These are phyloP conservation scores for Phytophthora europaea DNA, from an alignment of 352 stramenopile genomes.

Conservation along the genomic window DNA sequence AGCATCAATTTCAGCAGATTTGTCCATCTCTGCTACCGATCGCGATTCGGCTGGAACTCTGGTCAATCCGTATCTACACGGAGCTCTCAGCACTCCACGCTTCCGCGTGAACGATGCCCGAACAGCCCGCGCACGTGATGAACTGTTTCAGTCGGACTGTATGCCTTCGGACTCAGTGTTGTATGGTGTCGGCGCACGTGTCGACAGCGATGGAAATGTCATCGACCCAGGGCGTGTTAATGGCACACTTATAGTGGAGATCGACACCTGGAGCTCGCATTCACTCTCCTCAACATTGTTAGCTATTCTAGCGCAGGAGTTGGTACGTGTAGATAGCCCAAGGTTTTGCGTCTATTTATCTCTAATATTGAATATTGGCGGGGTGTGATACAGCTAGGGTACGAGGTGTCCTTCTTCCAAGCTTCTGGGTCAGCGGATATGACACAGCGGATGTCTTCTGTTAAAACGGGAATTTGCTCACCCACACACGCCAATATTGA, in stretches of 20 bases:
- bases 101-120: constrained; percentile 48
- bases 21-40: constrained; percentile 39
- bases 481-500: constrained; percentile 48
- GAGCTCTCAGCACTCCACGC: constrained; percentile 39
- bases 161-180: constrained; percentile 30
- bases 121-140: constrained; percentile 24
- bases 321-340: constrained; percentile 29
- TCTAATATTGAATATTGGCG: not conserved
- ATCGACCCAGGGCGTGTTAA: constrained; percentile 43
- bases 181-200: constrained; percentile 47
- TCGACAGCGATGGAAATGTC: constrained; percentile 38
- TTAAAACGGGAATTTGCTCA: constrained; percentile 32
- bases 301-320: constrained; percentile 58
- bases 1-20: constrained; percentile 20
- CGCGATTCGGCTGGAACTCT: constrained; percentile 34
- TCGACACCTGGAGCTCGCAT: constrained; percentile 52
- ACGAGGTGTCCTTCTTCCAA: constrained; percentile 52
- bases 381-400: constrained; percentile 39
- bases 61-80: constrained; percentile 45
- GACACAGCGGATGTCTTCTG: constrained; percentile 57
- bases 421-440: constrained; percentile 21
- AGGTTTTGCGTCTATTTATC: not conserved
- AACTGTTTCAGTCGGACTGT: constrained; percentile 48
- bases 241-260: constrained; percentile 57
- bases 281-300: constrained; percentile 49